Percentiles rank a stretch among this genome's conserved stretches.
phyloP scores from a whole-genome alignment of 306 rosid genomes.

The Lablab purpureus region DNA sequence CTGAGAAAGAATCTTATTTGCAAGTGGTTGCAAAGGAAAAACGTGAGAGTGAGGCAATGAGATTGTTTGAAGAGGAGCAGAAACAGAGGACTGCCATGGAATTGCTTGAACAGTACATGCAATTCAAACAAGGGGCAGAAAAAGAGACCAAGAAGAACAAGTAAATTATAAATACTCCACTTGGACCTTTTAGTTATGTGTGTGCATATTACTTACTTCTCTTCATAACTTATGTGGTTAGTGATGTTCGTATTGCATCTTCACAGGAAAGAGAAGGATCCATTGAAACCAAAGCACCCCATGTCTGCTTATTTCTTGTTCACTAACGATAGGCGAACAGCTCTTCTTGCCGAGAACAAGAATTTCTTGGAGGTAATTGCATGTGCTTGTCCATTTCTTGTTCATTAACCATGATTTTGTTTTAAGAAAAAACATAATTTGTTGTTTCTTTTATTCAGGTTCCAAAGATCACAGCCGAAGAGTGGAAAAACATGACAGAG shows the following conservation, averaged over 20 bases:
- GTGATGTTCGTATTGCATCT: constrained; percentile 8
- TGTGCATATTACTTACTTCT: background rate
- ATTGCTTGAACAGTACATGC: constrained; percentile 87
- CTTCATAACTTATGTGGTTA: background rate
- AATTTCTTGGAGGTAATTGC: constrained; percentile 63
- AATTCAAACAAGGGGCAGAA: constrained; percentile 76
- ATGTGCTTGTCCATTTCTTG: too few relatives aligned
- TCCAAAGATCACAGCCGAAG: constrained; percentile 78
- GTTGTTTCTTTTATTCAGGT: constrained; percentile 45
- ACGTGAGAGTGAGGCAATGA: constrained; percentile 93
- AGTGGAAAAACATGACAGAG: constrained; percentile 89
- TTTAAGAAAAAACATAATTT: background rate
- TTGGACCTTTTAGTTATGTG: background rate
- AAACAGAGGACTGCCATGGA: constrained; percentile 94
- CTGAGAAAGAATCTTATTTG: constrained; percentile 81
- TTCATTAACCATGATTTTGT: background rate
- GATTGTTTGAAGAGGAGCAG: constrained; percentile 80
- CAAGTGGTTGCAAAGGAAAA: constrained; percentile 68
- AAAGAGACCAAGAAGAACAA: constrained; percentile 70
- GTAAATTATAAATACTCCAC: constrained; percentile 25
- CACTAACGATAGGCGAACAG: constrained; percentile 76
- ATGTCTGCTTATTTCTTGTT: constrained; percentile 80
- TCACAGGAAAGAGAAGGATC: constrained; percentile 89
- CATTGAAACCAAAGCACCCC: constrained; percentile 93
- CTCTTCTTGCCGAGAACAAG: constrained; percentile 69